Evolutionary conservation across 1,284 basidiomycete genomes (phyloP), one percentile per base, ranked within the genome.

Genomic region (Malassezia psittaci): DNA sequence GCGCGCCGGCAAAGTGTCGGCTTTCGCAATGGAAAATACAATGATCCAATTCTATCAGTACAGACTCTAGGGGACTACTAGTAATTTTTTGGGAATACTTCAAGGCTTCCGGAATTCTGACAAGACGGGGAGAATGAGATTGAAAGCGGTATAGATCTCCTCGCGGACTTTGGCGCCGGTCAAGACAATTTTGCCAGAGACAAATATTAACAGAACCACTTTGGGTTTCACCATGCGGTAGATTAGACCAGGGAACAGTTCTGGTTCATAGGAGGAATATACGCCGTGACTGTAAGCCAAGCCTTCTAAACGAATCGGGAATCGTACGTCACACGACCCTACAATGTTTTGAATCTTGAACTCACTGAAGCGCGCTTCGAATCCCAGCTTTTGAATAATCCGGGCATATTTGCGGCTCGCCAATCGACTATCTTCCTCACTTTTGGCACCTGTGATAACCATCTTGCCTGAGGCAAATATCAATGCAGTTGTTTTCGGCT

Each of bases 321-420:
- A 99, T 79, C 94, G 94, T 69, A 98, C 94, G 75, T 98, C 94
- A 77, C 94, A 98, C 3, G 68, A 72, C 35, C 94, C 94, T 48
- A 98, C 94, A 52, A 98, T 98, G 77, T 98, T 99, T 80, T 98
- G 93, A 54, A 98, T 98, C 80, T 98, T 99, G 81, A 98, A 98
- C 78, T 99, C 93, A 52, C 88, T 90, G 76, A 98, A 98, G 79
- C 96, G 96, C 72, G 94, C 91, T 65, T 98, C 93, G 77, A 99
- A 98, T 36, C 94, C 94, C 42, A 98, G 85, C 79, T 99, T 98
- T 79, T 98, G 94, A 48, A 99, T 93, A 73, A 98, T 99, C 59
- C 94, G 86, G 45, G 94, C 94, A 77, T 98, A 98, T 79, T 99
- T 99, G 75, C 94, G 86, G 66, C 90, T 93, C 47, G 94, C 94